Conservation (phyloP, 768 basidiomycete genomes). For the Amanita rimosa region DNA sequence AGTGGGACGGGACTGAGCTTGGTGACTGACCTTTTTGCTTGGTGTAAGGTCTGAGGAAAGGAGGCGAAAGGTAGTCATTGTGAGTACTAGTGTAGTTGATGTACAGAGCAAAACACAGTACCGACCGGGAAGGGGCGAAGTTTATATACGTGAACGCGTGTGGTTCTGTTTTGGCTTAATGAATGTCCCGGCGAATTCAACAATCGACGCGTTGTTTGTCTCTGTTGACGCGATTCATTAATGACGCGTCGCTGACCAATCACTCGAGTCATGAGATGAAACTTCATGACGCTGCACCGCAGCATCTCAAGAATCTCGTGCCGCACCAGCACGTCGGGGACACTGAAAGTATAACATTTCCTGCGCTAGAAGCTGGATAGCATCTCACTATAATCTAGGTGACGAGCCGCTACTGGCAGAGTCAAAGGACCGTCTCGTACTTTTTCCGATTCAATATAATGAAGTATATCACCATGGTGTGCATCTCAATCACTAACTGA, state of each 20-base stretch:
- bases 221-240: constrained; percentile 13
- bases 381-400: constrained; percentile 20
- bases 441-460: constrained; percentile 91
- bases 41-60: constrained; percentile 29
- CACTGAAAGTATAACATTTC: constrained; percentile 38
- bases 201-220: constrained; percentile 15
- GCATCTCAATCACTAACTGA: not conserved
- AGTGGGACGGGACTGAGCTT: constrained; percentile 2
- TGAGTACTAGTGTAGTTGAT: constrained; percentile 10
- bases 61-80: constrained; percentile 19
- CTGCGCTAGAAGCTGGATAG: not conserved
- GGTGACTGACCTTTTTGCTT: constrained; percentile 35
- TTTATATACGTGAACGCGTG: constrained; percentile 18
- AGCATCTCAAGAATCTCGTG: not conserved
- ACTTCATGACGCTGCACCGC: no score
- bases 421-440: constrained; percentile 75
- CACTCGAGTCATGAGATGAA: not conserved
- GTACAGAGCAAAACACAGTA: constrained; percentile 1
- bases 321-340: constrained; percentile 38
- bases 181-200: constrained; percentile 11
- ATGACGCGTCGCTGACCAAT: not conserved
- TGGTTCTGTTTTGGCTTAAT: constrained; percentile 24
- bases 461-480: constrained; percentile 43
- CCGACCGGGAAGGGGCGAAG: not conserved
- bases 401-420: constrained; percentile 81